Evolutionary conservation across 148 eudicot species (phyloP).

Genomic region (Linanthus parryae): DNA sequence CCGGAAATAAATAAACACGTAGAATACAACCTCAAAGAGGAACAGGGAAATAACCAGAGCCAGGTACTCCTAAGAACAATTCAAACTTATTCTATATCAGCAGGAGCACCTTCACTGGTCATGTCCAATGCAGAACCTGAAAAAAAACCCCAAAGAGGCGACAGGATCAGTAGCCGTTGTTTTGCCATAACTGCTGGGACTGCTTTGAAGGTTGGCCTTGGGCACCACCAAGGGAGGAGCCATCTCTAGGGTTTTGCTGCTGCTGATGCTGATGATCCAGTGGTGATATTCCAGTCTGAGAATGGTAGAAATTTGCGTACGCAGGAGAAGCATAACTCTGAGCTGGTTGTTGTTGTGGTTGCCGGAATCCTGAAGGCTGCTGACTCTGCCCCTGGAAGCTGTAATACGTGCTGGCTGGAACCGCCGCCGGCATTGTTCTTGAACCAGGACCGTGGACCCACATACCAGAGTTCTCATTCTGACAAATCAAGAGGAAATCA

Average conservation of each 20-base stretch:
- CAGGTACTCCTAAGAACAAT: conserved; percentile 4
- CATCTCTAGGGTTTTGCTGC: conserved; percentile 74
- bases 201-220: conserved; percentile 76
- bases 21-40: conserved; percentile 47
- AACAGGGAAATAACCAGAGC: conserved; percentile 43
- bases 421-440: conserved; percentile 61
- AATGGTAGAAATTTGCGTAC: conserved; percentile 69
- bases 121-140: conserved; percentile 46
- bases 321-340: conserved; percentile 65
- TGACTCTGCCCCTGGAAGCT: conserved; percentile 52
- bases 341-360: conserved; percentile 67
- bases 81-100: conserved; percentile 1
- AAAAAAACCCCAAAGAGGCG: conserved; percentile 26
- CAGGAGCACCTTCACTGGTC: too few species aligned
- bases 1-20: conserved; percentile 19
- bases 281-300: conserved; percentile 60
- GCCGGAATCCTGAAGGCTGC: conserved; percentile 57
- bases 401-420: conserved; percentile 68
- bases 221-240: conserved; percentile 42
- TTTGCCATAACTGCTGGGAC: conserved; percentile 81
- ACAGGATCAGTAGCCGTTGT: conserved; percentile 59
- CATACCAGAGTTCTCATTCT: conserved; percentile 33
- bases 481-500: background rate
- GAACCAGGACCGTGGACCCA: conserved; percentile 67
- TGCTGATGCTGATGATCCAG: conserved; percentile 67